These are phyloP conservation scores for Pseudonitzschia delicatissima DNA, from an alignment of 108 stramenopile species.

Conservation along the genomic window DNA sequence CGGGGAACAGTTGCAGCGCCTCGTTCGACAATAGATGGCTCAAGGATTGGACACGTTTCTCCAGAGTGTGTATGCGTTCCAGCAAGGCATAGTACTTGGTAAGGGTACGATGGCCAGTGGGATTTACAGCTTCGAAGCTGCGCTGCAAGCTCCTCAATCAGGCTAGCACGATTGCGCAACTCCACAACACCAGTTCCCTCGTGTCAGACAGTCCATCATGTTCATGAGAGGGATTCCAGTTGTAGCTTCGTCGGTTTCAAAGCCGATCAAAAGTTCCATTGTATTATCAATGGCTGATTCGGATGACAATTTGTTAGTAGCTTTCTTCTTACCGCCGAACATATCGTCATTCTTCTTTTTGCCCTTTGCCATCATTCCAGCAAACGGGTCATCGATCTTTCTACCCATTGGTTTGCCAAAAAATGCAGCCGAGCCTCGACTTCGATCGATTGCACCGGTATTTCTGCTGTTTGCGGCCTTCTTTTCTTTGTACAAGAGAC, in stretches of 20 bases:
- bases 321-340: conserved; percentile 18
- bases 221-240: conserved; percentile 47
- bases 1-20: conserved; percentile 90
- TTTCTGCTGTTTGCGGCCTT: conserved; percentile 6
- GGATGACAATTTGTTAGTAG: conserved; percentile 6
- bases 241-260: conserved; percentile 49
- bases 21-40: conserved; percentile 81
- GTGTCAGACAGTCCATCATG: conserved; percentile 56
- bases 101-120: conserved; percentile 66
- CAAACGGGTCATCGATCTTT: conserved; percentile 56
- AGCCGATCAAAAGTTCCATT: conserved; percentile 42
- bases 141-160: conserved; percentile 33
- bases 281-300: conserved; percentile 50
- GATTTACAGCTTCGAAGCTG: conserved; percentile 47
- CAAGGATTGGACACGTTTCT: conserved; percentile 48
- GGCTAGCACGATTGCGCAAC: conserved; percentile 44
- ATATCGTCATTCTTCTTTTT: conserved; percentile 40
- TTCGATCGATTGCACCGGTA: background rate
- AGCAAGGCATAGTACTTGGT: conserved; percentile 54
- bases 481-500: conserved; percentile 48
- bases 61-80: conserved; percentile 65
- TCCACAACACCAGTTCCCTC: conserved; percentile 62
- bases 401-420: conserved; percentile 40
- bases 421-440: conserved; percentile 27
- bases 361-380: conserved; percentile 68